Evolutionary conservation across 129 eudicot genomes (phyloP), one percentile per base, ranked within the genome.

Genomic region (Centella asiatica): DNA sequence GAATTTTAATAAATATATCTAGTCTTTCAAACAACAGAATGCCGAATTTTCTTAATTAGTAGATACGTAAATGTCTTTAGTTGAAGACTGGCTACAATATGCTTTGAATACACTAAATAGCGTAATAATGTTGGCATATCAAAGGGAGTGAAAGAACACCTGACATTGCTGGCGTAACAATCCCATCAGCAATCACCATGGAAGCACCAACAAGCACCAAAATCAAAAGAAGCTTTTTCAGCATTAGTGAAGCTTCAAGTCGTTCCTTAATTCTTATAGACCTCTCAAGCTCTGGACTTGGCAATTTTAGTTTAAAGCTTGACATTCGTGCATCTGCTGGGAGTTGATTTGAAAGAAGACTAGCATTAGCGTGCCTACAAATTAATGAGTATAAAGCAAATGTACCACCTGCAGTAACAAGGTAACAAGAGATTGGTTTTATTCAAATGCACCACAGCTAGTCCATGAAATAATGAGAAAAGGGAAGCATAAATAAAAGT

Each of bases 111-210:
- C 58, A 63, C 22, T 23, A 20, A n/a, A 65, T 22, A 62, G 26
- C 22, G 67, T 49, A 57, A 19, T 26, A 55, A n/a, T n/a, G n/a
- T n/a, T n/a, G n/a, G 54, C 28, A 73, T 46, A 46, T 28, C 44
- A 34, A 33, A 12, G 10, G 17, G 33, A 46, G 6, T 25, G 27
- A 63, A 19, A 15, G 23, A 34, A 57, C 64, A 92, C 98, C 98
- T 87, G 98, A 92, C 90, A 92, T 87, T 42, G 88, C 98, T 39
- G 98, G 98, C 1, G 98, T 92, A 72, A 92, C 95, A 66, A 92
- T 95, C 63, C 95, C 98, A 72, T 84, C 94, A 60, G 94, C 98
- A 36, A 92, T 92, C 66, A 92, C 94, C 98, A 92, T 92, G 45
- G 98, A 84, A 59, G 98, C 87, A 72, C 94, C 98, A 68, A 82